Evolutionary conservation across 2,329 filamentous ascomycete genomes (phyloP).

Genomic region (Plenodomus lindquistii): DNA sequence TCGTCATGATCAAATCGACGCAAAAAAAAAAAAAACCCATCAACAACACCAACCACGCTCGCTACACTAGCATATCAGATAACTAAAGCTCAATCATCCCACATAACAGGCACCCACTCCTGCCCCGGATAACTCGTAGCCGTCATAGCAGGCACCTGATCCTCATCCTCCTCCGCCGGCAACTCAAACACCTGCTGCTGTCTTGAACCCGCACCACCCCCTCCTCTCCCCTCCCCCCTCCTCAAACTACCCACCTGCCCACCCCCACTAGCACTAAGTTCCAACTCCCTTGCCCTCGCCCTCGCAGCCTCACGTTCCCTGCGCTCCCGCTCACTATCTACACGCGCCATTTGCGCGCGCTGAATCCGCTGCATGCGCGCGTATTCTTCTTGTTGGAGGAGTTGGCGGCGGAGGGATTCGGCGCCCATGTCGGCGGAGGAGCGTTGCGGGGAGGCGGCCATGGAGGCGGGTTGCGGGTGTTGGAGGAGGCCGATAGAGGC

Average conservation of each 20-base stretch:
- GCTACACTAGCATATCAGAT: no score
- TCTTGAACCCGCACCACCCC: slow-evolving; percentile 20
- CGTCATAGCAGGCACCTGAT: slow-evolving; percentile 62
- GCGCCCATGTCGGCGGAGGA: slow-evolving; percentile 44
- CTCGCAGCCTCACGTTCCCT: slow-evolving; percentile 34
- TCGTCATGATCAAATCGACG: no score
- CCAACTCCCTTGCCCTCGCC: slow-evolving; percentile 39
- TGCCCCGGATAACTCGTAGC: slow-evolving; percentile 72
- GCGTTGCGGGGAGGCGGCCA: slow-evolving; percentile 44
- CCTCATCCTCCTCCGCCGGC: slow-evolving; percentile 47
- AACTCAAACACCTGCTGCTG: slow-evolving; percentile 41
- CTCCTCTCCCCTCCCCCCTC: slow-evolving; percentile 35
- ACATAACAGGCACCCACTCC: slow-evolving; percentile 64
- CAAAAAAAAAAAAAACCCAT: no score
- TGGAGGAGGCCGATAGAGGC: slow-evolving; percentile 40
- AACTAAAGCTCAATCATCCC: slow-evolving; percentile 31
- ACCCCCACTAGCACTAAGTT: slow-evolving; percentile 39
- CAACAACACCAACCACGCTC: no score
- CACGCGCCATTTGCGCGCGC: slow-evolving; percentile 31
- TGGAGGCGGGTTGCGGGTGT: slow-evolving; percentile 44
- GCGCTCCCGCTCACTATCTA: slow-evolving; percentile 28
- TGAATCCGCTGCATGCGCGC: slow-evolving; percentile 37
- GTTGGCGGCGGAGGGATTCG: slow-evolving; percentile 39
- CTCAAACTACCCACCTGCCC: slow-evolving; percentile 37
- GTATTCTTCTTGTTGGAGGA: slow-evolving; percentile 40